Conservation (phyloP, 495 filamentous ascomycete species). For the Parathielavia appendiculata region DNA sequence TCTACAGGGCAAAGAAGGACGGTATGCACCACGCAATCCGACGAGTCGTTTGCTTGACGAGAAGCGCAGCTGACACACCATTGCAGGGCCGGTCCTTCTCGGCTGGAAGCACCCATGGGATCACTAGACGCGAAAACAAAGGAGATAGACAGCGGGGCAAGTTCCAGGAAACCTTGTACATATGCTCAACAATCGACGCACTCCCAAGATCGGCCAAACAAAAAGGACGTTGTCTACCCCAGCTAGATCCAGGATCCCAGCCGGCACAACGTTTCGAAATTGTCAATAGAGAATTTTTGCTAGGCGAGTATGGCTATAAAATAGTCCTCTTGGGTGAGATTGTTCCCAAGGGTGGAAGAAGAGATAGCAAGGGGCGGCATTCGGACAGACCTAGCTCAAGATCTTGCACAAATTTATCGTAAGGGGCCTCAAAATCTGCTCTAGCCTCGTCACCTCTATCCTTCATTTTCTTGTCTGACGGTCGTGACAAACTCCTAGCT, state of each 20-base stretch:
- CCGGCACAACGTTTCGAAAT: background rate
- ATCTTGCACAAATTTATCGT: no score
- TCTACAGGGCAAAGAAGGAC: conserved; percentile 96
- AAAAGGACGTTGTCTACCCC: background rate
- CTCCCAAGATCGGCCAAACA: background rate
- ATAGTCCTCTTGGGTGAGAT: no score
- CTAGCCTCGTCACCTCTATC: no score
- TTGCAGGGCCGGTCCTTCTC: conserved; percentile 62
- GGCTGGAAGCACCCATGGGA: conserved; percentile 99
- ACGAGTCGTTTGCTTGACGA: background rate
- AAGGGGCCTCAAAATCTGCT: no score
- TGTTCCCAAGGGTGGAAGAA: no score
- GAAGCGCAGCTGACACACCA: conserved; percentile 4
- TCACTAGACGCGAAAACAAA: conserved; percentile 52
- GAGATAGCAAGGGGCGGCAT: no score
- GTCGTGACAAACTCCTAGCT: no score
- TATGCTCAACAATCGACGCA: conserved; percentile 9
- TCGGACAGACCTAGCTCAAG: no score
- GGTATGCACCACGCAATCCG: conserved; percentile 36
- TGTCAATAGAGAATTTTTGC: background rate
- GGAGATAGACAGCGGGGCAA: conserved; percentile 2
- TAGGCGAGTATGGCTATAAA: no score
- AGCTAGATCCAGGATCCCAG: background rate
- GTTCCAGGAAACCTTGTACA: conserved; percentile 18
- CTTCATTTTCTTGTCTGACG: no score